phyloP scores from a whole-genome alignment of 306 rosid species.

The Spatholobus suberectus region DNA sequence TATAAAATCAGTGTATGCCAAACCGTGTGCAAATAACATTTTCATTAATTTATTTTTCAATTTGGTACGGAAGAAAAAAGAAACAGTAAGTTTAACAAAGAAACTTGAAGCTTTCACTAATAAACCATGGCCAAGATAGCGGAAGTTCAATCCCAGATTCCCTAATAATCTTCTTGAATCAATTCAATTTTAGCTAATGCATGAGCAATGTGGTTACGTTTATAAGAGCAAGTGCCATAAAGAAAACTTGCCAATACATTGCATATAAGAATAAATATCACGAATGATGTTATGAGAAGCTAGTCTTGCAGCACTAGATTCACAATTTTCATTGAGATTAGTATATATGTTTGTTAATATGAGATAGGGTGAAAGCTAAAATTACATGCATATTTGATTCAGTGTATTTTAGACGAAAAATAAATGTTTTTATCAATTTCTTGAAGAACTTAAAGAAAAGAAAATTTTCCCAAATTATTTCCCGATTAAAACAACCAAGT shows the following conservation, averaged over 20 bases:
- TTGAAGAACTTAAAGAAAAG: background rate
- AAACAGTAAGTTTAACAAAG: background rate
- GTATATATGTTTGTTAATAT: background rate
- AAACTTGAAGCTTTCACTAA: background rate
- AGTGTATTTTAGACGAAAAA: background rate
- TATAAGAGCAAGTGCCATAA: background rate
- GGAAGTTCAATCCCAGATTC: background rate
- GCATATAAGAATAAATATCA: background rate
- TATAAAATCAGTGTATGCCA: background rate
- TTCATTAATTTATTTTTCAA: background rate
- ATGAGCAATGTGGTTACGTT: background rate
- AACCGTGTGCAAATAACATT: background rate
- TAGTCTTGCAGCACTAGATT: background rate
- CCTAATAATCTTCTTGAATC: background rate
- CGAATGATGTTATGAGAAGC: constrained; percentile 9
- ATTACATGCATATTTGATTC: background rate
- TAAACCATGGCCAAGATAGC: no score
- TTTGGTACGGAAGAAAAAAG: background rate
- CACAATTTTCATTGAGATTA: background rate
- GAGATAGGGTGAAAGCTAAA: background rate
- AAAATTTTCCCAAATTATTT: background rate
- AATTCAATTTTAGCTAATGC: background rate
- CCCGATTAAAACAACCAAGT: background rate
- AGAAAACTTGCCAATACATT: background rate
- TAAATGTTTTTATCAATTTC: background rate